Evolutionary conservation across 495 filamentous ascomycete species (phyloP).

Genomic region (Neurospora tetraspora): DNA sequence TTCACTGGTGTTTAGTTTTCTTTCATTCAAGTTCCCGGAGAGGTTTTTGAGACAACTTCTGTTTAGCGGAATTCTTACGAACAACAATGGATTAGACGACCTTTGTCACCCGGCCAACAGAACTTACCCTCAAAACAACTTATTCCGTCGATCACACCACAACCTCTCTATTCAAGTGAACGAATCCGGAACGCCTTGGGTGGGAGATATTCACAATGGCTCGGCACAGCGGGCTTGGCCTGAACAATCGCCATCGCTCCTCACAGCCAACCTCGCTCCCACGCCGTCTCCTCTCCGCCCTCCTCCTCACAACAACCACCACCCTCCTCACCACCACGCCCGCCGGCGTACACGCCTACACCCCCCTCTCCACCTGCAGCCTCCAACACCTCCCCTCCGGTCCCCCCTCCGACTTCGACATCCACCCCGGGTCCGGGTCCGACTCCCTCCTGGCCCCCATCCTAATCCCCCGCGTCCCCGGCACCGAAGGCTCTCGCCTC

Average conservation of each 20-base stretch:
- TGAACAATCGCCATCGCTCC: not conserved
- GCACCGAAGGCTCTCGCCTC: conserved; percentile 49
- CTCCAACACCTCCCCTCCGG: conserved; percentile 58
- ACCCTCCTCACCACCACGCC: not conserved
- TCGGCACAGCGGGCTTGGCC: not conserved
- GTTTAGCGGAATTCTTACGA: not conserved
- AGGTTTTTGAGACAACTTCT: not conserved
- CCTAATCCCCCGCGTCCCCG: conserved; percentile 80
- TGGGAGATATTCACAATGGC: not conserved
- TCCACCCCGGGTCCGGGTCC: conserved; percentile 51
- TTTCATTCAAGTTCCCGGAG: not conserved
- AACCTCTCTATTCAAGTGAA: not conserved
- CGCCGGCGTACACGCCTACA: conserved; percentile 46
- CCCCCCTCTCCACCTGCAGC: conserved; percentile 59
- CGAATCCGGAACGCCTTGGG: not conserved
- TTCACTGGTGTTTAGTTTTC: not conserved
- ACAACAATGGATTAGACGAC: not conserved
- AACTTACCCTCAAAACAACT: not conserved
- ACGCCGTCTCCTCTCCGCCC: conserved; percentile 5
- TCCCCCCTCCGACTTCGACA: conserved; percentile 63
- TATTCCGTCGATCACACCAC: not conserved
- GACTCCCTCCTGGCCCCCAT: conserved; percentile 79
- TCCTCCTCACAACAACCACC: conserved; percentile 24
- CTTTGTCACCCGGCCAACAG: not conserved
- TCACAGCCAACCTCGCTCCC: not conserved